Evolutionary conservation across 139 green algal genomes (phyloP), one percentile per base, ranked within the genome.

Genomic region (Chlamydomonas asymmetrica): DNA sequence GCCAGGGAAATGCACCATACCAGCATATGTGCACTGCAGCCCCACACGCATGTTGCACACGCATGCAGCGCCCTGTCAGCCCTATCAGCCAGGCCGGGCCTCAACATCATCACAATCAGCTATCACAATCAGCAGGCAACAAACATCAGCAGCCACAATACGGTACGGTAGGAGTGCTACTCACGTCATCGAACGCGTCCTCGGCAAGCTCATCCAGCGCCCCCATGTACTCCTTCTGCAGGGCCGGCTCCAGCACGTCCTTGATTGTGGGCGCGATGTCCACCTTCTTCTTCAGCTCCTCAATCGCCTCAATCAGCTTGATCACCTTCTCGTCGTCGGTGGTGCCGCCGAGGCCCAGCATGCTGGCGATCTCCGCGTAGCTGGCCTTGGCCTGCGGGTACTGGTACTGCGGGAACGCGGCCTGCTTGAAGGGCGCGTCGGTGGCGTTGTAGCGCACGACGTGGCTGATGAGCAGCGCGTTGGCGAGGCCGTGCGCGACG

Each of bases 381-480:
- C 78, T 64, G 40, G 74, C 20, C 63, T 85, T 88, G 60, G 75
- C 75, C 52, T 84, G 79, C 22, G 85, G 76, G 73, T 79, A 88
- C 79, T 90, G 65, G 75, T 93, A 93, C 87, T 93, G 88, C 22
- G 88, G 82, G 82, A 93, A 93, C 43, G 79, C 81, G 4, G 85
- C 85, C 88, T 92, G 84, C 83, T 90, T 91, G 67, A 84, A 87
- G 3, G 88, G 88, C 61, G 63, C 56, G 60, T 93, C 85, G 29
- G 84, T 93, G 9, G 88, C 85, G 52, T 93, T 93, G 85, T 82
- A 93, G 57, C 84, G 74, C 50, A 93, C 93, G 3, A 93, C 86
- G 57, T 93, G 88, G 40, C 68, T 87, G 74, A 93, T 91, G 37
- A 93, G 74, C 37, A 78, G 37, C 2, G 89, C 89, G 62, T 93